Percentiles rank a stretch among this genome's conserved stretches.
These are phyloP conservation scores for Sporisorium exsertum DNA, from an alignment of 1,284 basidiomycete genomes.

Conservation along the genomic window DNA sequence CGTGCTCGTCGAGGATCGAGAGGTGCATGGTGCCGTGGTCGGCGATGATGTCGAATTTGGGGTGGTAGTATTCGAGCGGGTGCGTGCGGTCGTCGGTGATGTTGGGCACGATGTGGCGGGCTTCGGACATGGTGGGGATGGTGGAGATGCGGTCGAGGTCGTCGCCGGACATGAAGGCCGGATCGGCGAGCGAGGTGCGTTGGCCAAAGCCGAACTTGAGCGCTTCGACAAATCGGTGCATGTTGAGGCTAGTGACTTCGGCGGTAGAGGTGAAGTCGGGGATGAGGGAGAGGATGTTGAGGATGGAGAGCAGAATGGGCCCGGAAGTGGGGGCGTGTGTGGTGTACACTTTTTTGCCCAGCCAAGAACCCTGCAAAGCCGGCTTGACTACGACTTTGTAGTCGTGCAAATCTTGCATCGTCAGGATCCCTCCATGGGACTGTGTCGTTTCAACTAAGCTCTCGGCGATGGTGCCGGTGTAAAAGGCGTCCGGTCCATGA, in stretches of 20 bases:
- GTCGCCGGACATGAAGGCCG: slow-evolving; percentile 67
- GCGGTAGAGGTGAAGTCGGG: slow-evolving; percentile 27
- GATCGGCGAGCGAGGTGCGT: slow-evolving; percentile 71
- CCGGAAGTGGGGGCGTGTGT: slow-evolving; percentile 73
- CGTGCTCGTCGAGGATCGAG: slow-evolving; percentile 68
- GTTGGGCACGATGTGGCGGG: slow-evolving; percentile 55
- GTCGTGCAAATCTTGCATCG: slow-evolving; percentile 77
- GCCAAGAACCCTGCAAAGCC: slow-evolving; percentile 83
- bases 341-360: slow-evolving; percentile 82
- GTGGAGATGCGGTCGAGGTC: slow-evolving; percentile 17
- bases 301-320: slow-evolving; percentile 62
- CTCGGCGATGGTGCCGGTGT: slow-evolving; percentile 80
- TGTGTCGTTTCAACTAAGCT: slow-evolving; percentile 78
- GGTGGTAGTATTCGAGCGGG: slow-evolving; percentile 69
- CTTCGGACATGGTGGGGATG: slow-evolving; percentile 56
- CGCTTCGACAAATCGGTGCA: slow-evolving; percentile 70
- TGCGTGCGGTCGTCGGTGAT: slow-evolving; percentile 66
- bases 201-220: slow-evolving; percentile 70
- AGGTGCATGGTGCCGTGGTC: slow-evolving; percentile 71
- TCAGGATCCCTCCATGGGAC: slow-evolving; percentile 79
- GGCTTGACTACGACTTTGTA: slow-evolving; percentile 79
- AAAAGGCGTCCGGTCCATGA: slow-evolving; percentile 61
- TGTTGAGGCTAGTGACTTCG: slow-evolving; percentile 51
- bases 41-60: slow-evolving; percentile 63
- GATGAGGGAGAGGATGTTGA: slow-evolving; percentile 63